Conservation (phyloP, 352 stramenopile species). For the Phytophthora fragariae region DNA sequence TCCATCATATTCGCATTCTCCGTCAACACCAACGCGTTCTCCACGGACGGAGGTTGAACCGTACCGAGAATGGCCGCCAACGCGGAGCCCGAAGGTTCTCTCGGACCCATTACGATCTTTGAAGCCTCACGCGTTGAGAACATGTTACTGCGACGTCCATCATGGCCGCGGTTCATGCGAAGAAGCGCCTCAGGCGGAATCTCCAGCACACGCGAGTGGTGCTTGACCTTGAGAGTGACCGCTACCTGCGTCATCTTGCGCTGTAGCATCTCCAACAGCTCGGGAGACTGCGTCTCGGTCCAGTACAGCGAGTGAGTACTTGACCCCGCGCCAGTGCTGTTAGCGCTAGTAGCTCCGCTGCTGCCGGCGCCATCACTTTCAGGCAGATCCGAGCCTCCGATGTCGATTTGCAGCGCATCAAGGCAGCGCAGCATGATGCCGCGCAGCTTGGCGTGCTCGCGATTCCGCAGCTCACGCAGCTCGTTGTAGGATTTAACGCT, state of each 20-base stretch:
- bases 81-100: slow-evolving; percentile 57
- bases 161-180: slow-evolving; percentile 24
- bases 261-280: slow-evolving; percentile 65
- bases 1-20: slow-evolving; percentile 49
- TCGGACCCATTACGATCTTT: slow-evolving; percentile 66
- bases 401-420: slow-evolving; percentile 57
- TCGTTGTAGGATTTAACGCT: slow-evolving; percentile 62
- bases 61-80: slow-evolving; percentile 55
- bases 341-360: not conserved
- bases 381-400: slow-evolving; percentile 15
- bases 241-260: slow-evolving; percentile 76
- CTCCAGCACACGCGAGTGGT: slow-evolving; percentile 40
- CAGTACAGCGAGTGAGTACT: slow-evolving; percentile 41
- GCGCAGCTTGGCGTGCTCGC: slow-evolving; percentile 53
- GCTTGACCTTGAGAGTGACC: slow-evolving; percentile 65
- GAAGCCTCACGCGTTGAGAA: slow-evolving; percentile 56
- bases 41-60: slow-evolving; percentile 59
- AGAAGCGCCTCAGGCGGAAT: slow-evolving; percentile 38
- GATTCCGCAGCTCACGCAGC: slow-evolving; percentile 57
- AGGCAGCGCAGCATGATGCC: slow-evolving; percentile 70
- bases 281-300: slow-evolving; percentile 56
- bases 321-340: not conserved
- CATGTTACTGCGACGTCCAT: slow-evolving; percentile 58
- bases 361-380: not conserved
- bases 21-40: slow-evolving; percentile 53